phyloP scores from a whole-genome alignment of 805 yeast species.

The Metschnikowia dekortorum region DNA sequence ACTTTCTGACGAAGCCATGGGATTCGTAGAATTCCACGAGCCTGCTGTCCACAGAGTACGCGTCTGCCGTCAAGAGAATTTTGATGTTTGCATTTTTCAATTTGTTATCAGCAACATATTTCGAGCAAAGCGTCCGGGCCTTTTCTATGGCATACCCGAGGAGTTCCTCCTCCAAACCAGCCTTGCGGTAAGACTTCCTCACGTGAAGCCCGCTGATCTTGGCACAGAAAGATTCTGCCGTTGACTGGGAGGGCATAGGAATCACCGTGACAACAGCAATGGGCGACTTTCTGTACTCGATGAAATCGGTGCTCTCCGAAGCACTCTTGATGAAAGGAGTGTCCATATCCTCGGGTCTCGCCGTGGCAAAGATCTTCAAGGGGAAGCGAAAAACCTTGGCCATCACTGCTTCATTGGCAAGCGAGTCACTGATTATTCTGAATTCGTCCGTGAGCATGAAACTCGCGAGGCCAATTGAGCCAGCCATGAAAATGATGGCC shows the following conservation, averaged over 20 bases:
- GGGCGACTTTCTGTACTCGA: slow-evolving; percentile 66
- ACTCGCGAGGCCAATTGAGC: slow-evolving; percentile 36
- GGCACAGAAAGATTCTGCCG: slow-evolving; percentile 41
- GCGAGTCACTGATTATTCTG: slow-evolving; percentile 29
- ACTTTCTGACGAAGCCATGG: slow-evolving; percentile 42
- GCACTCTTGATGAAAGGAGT: slow-evolving; percentile 31
- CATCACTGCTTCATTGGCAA: slow-evolving; percentile 22
- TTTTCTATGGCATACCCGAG: slow-evolving; percentile 56
- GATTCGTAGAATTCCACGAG: slow-evolving; percentile 33
- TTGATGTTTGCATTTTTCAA: slow-evolving; percentile 23
- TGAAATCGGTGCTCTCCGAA: slow-evolving; percentile 46
- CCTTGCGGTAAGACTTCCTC: slow-evolving; percentile 60
- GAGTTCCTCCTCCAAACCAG: slow-evolving; percentile 62
- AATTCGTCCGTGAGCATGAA: slow-evolving; percentile 46
- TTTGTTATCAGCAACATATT: slow-evolving; percentile 19
- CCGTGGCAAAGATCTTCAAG: slow-evolving; percentile 42
- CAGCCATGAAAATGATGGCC: slow-evolving; percentile 34
- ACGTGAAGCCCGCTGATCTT: slow-evolving; percentile 57
- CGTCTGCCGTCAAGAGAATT: slow-evolving; percentile 42
- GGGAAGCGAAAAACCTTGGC: slow-evolving; percentile 48
- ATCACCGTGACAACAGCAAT: slow-evolving; percentile 57
- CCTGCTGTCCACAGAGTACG: slow-evolving; percentile 48
- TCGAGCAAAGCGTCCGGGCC: slow-evolving; percentile 37
- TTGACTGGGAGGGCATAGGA: slow-evolving; percentile 35
- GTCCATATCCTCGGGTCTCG: slow-evolving; percentile 18